A percentile compares a stretch with the other conserved stretches of the same genome.
These are phyloP conservation scores for Kalanchoe fedtschenkoi DNA, from an alignment of 164 flowering plant genomes.

Conservation along the genomic window DNA sequence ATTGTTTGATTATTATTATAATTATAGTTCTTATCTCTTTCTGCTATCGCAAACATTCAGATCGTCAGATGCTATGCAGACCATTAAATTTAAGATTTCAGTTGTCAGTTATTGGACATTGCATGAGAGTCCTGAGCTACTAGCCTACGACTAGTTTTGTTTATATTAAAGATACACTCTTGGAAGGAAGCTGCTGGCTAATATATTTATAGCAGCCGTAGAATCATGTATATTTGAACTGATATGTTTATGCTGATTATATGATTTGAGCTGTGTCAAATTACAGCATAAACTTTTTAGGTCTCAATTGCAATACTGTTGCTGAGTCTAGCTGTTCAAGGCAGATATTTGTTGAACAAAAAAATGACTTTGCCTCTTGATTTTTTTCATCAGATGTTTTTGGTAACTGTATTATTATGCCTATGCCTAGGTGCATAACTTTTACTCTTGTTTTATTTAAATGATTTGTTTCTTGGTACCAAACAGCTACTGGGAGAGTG, in stretches of 20 bases:
- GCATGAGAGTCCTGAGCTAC: neutral
- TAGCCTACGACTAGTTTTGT: neutral
- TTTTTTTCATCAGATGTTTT: too few relatives aligned
- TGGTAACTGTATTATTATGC: too few relatives aligned
- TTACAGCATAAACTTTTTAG: neutral
- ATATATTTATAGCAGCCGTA: neutral
- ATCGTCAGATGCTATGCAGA: neutral
- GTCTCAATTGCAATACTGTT: neutral
- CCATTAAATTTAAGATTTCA: neutral
- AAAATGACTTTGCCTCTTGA: neutral
- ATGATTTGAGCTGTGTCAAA: neutral
- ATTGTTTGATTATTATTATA: neutral
- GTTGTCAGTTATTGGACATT: neutral
- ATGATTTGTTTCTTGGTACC: neutral
- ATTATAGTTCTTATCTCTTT: neutral
- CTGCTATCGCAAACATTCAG: neutral
- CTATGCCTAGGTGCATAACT: neutral
- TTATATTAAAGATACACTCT: too few relatives aligned
- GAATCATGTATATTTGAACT: neutral
- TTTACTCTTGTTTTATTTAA: neutral
- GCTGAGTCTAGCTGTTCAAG: neutral
- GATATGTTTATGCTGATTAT: neutral
- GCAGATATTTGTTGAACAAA: neutral
- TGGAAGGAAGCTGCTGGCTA: neutral
- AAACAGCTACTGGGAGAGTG: constrained; percentile 38